Base-by-base conservation (phyloP, 768 basidiomycete species). In the Suillus brevipes region DNA sequence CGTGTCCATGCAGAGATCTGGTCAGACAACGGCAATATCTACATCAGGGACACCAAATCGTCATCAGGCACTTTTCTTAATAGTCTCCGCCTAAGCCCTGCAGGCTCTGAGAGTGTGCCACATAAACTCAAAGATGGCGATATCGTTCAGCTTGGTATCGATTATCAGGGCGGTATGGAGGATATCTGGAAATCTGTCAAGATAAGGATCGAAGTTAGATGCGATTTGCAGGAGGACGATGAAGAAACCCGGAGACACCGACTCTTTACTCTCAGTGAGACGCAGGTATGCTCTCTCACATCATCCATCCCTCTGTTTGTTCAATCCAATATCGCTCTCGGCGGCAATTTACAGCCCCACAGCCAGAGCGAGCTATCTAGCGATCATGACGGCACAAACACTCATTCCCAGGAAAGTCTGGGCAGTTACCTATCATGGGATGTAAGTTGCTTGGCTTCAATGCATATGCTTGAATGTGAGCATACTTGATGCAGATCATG, bases 111-210 rank as follows among this genome's bases (percentile, higher is more conserved):
- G 74, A 91, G 89, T 6, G 80, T 87, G 45, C 86, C 94, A 1
- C 89, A 83, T 65, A 86, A 85, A 66, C 82, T 98, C 70, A 94
- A 91, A 78, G 96, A 98, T 66, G 97, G 97, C 1, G 96, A 98
- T 78, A 85, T 98, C 36, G 78, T 99, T 23, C 97, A 98, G 78
- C 87, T 98, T 1, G 96, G 97, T 2, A 94, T 99, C 34, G 96
- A 99, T 75, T 99, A 97, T 78, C 96, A 98, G 76, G 97, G 97
- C 7, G 97, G 97, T 0, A 87, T 92, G 8, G 95, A 98, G 80
- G 96, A 98, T 77, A 95, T 97, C 61, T 98, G 97, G 78, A 91
- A 97, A 79, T 94, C 92, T 65, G 94, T 99, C 65, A 98, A 97
- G 85, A 97, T 99, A 74, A 85, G 92, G 68, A 82, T 98, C 60